phyloP scores from a whole-genome alignment of 106 monocot species.

The Posidonia australis region DNA sequence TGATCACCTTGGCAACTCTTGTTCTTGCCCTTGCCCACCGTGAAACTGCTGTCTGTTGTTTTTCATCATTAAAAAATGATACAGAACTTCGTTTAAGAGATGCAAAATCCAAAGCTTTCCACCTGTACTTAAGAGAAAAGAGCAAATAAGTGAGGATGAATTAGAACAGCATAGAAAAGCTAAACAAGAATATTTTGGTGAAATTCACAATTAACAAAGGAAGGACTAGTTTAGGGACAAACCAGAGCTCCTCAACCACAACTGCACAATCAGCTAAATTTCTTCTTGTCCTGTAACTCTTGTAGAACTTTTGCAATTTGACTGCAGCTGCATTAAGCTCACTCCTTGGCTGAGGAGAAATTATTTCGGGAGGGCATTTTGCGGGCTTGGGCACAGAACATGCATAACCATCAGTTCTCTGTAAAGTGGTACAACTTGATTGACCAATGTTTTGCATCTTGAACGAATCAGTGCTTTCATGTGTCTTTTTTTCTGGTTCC shows the following conservation, averaged over 20 bases:
- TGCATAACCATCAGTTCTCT: background rate
- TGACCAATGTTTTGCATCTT: background rate
- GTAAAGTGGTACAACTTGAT: background rate
- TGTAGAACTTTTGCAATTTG: slow-evolving; percentile 69
- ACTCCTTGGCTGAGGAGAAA: slow-evolving; percentile 25
- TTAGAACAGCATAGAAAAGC: background rate
- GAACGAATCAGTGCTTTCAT: background rate
- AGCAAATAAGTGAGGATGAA: background rate
- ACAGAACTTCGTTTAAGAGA: slow-evolving; percentile 15
- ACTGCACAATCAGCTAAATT: slow-evolving; percentile 75
- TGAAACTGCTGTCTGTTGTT: slow-evolving; percentile 19
- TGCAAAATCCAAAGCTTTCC: slow-evolving; percentile 26
- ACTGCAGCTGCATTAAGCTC: slow-evolving; percentile 64
- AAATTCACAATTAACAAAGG: background rate
- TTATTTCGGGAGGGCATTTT: background rate
- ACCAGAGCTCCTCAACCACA: slow-evolving; percentile 72
- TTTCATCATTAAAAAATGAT: slow-evolving; percentile 17
- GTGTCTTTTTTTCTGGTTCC: background rate
- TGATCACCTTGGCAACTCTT: slow-evolving; percentile 22
- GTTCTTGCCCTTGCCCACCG: slow-evolving; percentile 21
- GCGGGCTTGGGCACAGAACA: background rate
- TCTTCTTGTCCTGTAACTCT: slow-evolving; percentile 64
- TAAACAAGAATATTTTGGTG: background rate
- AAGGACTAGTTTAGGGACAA: background rate
- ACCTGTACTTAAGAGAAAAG: slow-evolving; percentile 5